phyloP scores from a whole-genome alignment of 441 rosid genomes.

The Erodium chrysanthum region DNA sequence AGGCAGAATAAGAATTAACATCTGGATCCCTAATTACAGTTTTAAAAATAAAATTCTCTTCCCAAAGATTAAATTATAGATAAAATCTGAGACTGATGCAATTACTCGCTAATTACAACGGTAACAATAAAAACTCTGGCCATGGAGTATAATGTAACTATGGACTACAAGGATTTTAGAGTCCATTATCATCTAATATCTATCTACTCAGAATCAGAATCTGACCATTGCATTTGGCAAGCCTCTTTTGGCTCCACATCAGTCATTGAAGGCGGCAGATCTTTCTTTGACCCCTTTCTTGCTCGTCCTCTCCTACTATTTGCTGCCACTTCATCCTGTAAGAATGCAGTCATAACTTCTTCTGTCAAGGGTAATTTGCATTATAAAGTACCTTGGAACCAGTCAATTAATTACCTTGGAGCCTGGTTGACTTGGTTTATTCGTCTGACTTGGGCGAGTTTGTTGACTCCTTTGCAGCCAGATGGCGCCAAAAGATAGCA shows the following conservation, averaged over 20 bases:
- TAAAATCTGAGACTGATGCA: too few species aligned
- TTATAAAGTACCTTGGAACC: neutral
- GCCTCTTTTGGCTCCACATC: slow-evolving; percentile 65
- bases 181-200: neutral
- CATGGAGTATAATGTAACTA: too few species aligned
- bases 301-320: slow-evolving; percentile 22
- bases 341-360: slow-evolving; percentile 1
- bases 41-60: too few species aligned
- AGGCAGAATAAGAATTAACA: too few species aligned
- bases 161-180: neutral
- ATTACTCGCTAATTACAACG: too few species aligned
- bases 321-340: slow-evolving; percentile 31
- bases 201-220: slow-evolving; percentile 45
- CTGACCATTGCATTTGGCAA: slow-evolving; percentile 37
- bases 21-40: too few species aligned
- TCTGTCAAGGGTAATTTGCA: neutral
- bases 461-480: slow-evolving; percentile 62
- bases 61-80: too few species aligned
- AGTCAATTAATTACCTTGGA: slow-evolving; percentile 25
- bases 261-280: slow-evolving; percentile 53
- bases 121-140: too few species aligned
- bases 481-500: slow-evolving; percentile 56
- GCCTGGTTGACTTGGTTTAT: slow-evolving; percentile 26
- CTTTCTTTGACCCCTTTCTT: slow-evolving; percentile 27
- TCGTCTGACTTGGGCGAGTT: slow-evolving; percentile 23